These are phyloP conservation scores for Agaricus blazei DNA, from an alignment of 768 basidiomycete species.

Conservation along the genomic window DNA sequence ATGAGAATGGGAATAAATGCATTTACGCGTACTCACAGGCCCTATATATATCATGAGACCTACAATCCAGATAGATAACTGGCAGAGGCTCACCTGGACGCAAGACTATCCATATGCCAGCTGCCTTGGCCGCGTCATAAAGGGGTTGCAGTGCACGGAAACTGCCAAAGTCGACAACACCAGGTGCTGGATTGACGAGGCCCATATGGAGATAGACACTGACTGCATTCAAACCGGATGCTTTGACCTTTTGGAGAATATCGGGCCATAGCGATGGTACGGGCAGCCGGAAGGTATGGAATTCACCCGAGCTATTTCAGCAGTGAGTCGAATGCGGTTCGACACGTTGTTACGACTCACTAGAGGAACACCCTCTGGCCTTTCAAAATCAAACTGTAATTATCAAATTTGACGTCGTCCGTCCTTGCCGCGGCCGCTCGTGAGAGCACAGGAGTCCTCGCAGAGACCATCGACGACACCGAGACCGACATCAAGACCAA, in stretches of 20 bases:
- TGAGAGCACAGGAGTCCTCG: not conserved
- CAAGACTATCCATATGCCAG: conserved; percentile 75
- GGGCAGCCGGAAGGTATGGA: conserved; percentile 78
- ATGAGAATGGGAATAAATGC: not conserved
- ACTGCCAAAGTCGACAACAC: conserved; percentile 66
- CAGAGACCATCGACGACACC: conserved; percentile 7
- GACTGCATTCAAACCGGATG: conserved; percentile 72
- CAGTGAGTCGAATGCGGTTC: not conserved
- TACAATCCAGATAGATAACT: conserved; percentile 6
- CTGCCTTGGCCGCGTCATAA: conserved; percentile 66
- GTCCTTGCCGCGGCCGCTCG: conserved; percentile 18
- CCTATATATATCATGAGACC: conserved; percentile 19
- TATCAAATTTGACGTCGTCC: conserved; percentile 50
- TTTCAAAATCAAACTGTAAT: conserved; percentile 64
- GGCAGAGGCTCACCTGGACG: conserved; percentile 53
- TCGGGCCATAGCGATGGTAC: conserved; percentile 79
- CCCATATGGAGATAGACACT: conserved; percentile 84
- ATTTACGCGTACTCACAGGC: conserved; percentile 25
- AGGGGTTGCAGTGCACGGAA: conserved; percentile 68
- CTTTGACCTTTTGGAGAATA: conserved; percentile 76
- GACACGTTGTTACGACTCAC: conserved; percentile 34
- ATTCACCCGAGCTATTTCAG: conserved; percentile 66
- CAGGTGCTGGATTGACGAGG: conserved; percentile 67
- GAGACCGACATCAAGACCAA: conserved; percentile 11
- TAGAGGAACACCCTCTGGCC: conserved; percentile 70